phyloP scores from a whole-genome alignment of 2,329 filamentous ascomycete species.

The Sclerotinia nivalis region DNA sequence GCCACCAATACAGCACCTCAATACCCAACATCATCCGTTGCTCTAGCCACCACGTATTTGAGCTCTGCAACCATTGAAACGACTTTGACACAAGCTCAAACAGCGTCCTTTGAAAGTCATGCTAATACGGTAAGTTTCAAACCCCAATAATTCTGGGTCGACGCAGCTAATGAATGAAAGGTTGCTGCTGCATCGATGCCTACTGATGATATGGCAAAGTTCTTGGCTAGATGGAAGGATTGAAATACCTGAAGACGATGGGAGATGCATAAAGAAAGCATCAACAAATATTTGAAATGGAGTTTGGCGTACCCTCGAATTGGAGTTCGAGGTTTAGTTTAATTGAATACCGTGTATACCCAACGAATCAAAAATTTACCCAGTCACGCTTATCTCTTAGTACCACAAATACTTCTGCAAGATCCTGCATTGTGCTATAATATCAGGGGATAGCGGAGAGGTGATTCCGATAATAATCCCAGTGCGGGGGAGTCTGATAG shows the following conservation, averaged over 20 bases:
- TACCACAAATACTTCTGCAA: conserved; percentile 3
- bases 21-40: conserved; percentile 43
- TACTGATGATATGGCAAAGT: conserved; percentile 42
- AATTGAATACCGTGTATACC: conserved; percentile 22
- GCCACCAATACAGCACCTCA: conserved; percentile 43
- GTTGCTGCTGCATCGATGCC: conserved; percentile 39
- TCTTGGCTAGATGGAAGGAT: conserved; percentile 45
- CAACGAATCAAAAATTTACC: conserved; percentile 21
- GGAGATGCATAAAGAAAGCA: conserved; percentile 1
- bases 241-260: conserved; percentile 26
- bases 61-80: conserved; percentile 39
- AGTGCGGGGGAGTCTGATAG: background rate
- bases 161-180: conserved; percentile 31
- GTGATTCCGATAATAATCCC: conserved; percentile 6
- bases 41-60: conserved; percentile 41
- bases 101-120: conserved; percentile 41
- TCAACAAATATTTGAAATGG: conserved; percentile 10
- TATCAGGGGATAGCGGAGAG: conserved; percentile 14
- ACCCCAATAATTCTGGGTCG: background rate
- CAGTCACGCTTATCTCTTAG: conserved; percentile 7
- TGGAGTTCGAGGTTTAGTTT: conserved; percentile 14
- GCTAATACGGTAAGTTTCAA: conserved; percentile 42
- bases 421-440: conserved; percentile 9
- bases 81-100: conserved; percentile 43
- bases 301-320: conserved; percentile 22